Conservation (phyloP, 2,329 filamentous ascomycete genomes). For the Fusarium neocosmosporiellum region DNA sequence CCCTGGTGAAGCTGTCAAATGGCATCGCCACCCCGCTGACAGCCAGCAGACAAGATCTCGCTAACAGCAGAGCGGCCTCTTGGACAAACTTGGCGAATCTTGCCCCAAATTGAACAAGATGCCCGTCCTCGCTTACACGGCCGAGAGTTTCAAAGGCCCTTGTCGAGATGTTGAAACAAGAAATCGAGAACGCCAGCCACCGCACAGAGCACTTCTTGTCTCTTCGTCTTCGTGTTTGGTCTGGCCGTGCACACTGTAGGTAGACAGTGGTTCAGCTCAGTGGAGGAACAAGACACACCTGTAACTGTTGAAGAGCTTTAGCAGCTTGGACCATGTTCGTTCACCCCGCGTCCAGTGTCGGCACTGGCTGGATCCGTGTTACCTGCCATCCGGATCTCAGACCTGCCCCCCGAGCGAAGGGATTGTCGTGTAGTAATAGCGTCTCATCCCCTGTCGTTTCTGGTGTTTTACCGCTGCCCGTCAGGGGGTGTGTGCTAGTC, state of each 20-base stretch:
- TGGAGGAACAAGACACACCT: conserved; percentile 1
- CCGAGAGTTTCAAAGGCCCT: conserved; percentile 26
- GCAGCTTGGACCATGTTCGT: conserved; percentile 11
- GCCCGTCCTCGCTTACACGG: conserved; percentile 32
- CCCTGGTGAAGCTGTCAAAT: background rate
- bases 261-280: conserved; percentile 4
- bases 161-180: conserved; percentile 29
- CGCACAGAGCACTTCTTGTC: conserved; percentile 2
- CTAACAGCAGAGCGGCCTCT: background rate
- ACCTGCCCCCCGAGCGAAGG: conserved; percentile 20
- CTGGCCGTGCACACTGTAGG: background rate
- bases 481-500: conserved; percentile 22
- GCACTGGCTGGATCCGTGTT: conserved; percentile 29
- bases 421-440: conserved; percentile 11
- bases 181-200: conserved; percentile 22
- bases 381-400: conserved; percentile 36
- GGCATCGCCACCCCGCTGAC: background rate
- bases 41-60: background rate
- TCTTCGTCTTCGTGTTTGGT: background rate
- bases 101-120: background rate
- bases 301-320: background rate
- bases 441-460: conserved; percentile 26
- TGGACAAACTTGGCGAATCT: background rate
- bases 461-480: conserved; percentile 34
- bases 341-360: conserved; percentile 24